A percentile compares a stretch with the other conserved stretches of the same genome.
Conservation (phyloP, 805 yeast species). For the Lipomyces spencermartinsiae region DNA sequence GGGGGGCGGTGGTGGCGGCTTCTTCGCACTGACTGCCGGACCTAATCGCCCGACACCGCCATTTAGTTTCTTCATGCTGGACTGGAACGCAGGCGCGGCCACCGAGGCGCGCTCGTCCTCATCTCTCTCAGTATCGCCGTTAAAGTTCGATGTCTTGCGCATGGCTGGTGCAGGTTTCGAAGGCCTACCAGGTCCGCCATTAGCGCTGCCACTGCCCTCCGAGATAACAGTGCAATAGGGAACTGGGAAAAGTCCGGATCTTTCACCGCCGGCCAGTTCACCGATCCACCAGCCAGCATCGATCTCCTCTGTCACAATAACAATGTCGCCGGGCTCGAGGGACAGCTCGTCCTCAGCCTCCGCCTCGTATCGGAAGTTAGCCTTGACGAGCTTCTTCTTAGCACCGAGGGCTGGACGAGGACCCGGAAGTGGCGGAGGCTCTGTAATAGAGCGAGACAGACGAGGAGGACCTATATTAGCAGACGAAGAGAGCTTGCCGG, state of each 20-base stretch:
- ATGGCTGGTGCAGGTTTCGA: constrained; percentile 19
- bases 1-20: constrained; percentile 38
- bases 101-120: constrained; percentile 14
- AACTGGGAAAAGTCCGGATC: constrained; percentile 39
- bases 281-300: constrained; percentile 41
- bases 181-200: constrained; percentile 26
- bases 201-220: constrained; percentile 21
- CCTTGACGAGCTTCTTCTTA: constrained; percentile 35
- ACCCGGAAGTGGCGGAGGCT: constrained; percentile 33
- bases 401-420: constrained; percentile 31
- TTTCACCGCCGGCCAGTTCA: constrained; percentile 28
- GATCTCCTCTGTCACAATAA: constrained; percentile 36
- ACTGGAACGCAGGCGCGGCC: constrained; percentile 32
- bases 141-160: constrained; percentile 21
- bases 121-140: constrained; percentile 9
- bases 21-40: constrained; percentile 25
- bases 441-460: constrained; percentile 31
- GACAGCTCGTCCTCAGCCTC: constrained; percentile 39
- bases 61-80: constrained; percentile 34
- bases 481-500: constrained; percentile 26
- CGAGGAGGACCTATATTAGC: constrained; percentile 32
- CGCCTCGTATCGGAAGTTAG: constrained; percentile 36
- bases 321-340: constrained; percentile 37
- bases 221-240: constrained; percentile 38
- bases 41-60: constrained; percentile 20